Conservation (phyloP, 2,329 filamentous ascomycete species). For the Colletotrichum sp. region DNA sequence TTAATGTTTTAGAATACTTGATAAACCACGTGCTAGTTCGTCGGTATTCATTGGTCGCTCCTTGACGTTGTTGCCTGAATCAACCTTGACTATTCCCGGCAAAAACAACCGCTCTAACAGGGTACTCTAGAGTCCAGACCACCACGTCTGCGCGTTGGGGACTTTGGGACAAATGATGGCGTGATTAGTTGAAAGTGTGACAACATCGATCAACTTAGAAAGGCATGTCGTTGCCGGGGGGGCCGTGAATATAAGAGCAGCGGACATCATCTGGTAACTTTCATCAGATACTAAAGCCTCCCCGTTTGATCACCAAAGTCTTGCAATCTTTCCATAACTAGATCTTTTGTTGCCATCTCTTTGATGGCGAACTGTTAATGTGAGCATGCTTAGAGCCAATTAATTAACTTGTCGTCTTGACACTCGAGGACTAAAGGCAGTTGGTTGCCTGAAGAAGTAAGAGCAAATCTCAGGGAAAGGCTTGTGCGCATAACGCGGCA, state of each 20-base stretch:
- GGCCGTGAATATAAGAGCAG: background rate
- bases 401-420: accelerated
- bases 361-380: background rate
- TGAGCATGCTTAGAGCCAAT: background rate
- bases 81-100: background rate
- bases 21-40: background rate
- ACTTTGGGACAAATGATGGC: background rate
- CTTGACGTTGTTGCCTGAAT: background rate
- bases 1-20: background rate
- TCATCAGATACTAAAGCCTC: background rate
- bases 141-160: background rate
- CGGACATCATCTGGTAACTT: background rate
- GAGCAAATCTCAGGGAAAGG: background rate
- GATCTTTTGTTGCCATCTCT: background rate
- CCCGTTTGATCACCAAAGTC: background rate
- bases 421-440: background rate
- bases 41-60: background rate
- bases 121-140: background rate
- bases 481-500: background rate
- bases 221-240: accelerated
- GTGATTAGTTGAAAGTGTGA: background rate
- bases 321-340: background rate
- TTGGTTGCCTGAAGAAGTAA: background rate
- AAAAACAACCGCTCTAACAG: background rate
- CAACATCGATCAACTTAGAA: background rate